Percentiles rank a stretch among this genome's conserved stretches.
phyloP scores from a whole-genome alignment of 179 eudicot genomes.

The Kewa caespitosa region DNA sequence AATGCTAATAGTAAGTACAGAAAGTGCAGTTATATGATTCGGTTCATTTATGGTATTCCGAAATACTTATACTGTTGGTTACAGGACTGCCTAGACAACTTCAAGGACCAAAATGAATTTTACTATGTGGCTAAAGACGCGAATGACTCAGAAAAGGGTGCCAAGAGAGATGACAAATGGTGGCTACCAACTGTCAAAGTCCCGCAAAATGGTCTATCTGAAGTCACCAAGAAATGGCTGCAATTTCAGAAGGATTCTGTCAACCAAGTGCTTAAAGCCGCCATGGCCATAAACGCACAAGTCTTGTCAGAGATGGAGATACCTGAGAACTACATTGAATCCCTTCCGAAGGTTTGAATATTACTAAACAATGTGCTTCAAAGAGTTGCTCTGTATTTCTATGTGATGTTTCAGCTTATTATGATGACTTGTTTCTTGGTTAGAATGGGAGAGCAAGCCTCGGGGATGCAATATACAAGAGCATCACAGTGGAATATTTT shows the following conservation, averaged over 20 bases:
- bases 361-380: neutral
- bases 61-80: conserved; percentile 1
- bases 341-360: conserved; percentile 65
- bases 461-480: conserved; percentile 72
- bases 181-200: conserved; percentile 83
- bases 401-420: neutral
- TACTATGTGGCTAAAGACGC: conserved; percentile 54
- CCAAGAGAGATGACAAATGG: conserved; percentile 65
- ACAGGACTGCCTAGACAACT: conserved; percentile 83
- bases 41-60: neutral
- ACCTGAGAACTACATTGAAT: conserved; percentile 72
- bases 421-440: conserved; percentile 9
- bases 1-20: conserved; percentile 62
- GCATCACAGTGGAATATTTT: conserved; percentile 70
- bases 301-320: conserved; percentile 70
- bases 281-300: conserved; percentile 89
- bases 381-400: neutral
- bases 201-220: conserved; percentile 64
- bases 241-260: conserved; percentile 72
- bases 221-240: conserved; percentile 61
- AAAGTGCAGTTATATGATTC: neutral
- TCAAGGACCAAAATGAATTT: conserved; percentile 73
- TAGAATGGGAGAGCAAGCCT: conserved; percentile 87
- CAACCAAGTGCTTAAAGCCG: conserved; percentile 73
- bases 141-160: conserved; percentile 37